Percentiles rank a stretch among this genome's conserved stretches.
Evolutionary conservation across 257 asterid genomes (phyloP).

Genomic region (Vinca minor): DNA sequence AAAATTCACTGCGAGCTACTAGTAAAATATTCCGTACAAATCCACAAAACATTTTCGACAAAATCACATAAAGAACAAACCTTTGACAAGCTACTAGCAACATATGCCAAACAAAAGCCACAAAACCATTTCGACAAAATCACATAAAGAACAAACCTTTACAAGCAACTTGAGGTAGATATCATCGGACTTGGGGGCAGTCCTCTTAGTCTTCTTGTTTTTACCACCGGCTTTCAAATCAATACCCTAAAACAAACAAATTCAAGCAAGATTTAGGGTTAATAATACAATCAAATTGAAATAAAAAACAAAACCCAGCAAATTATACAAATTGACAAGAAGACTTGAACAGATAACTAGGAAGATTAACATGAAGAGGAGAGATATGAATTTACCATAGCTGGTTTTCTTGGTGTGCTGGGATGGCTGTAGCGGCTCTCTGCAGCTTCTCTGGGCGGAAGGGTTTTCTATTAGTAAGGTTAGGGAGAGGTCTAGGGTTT

Average conservation of each 20-base stretch:
- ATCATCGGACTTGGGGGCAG: constrained; percentile 36
- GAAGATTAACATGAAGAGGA: neutral
- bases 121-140: neutral
- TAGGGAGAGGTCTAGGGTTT: constrained; percentile 5
- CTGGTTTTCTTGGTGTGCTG: neutral
- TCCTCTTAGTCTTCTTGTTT: constrained; percentile 30
- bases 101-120: neutral
- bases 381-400: constrained; percentile 5
- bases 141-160: constrained; percentile 14
- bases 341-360: neutral
- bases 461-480: neutral
- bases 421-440: constrained; percentile 2
- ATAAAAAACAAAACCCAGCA: neutral
- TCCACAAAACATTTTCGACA: no score
- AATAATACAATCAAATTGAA: no score
- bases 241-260: constrained; percentile 26
- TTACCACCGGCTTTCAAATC: constrained; percentile 42
- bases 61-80: no score
- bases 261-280: neutral
- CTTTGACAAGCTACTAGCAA: no score
- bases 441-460: neutral
- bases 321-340: neutral
- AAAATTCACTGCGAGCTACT: neutral
- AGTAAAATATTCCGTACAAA: no score
- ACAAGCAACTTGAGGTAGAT: constrained; percentile 39